phyloP scores from a whole-genome alignment of 2,329 filamentous ascomycete species.

The Neophaeococcomyces mojaviensis region DNA sequence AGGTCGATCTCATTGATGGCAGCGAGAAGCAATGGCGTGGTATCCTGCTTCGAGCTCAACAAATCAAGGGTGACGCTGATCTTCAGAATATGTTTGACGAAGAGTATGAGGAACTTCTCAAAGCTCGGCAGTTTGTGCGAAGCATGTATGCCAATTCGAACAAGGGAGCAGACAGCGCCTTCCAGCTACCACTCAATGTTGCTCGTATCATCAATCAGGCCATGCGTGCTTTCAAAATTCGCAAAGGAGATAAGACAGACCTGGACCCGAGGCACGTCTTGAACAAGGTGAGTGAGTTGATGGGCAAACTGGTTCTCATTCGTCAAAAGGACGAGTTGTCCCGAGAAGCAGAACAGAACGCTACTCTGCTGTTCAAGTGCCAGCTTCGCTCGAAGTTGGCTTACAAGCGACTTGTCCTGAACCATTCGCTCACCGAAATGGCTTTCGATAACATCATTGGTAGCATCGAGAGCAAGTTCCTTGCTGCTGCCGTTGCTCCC shows the following conservation, averaged over 20 bases:
- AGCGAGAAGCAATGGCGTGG: slow-evolving; percentile 57
- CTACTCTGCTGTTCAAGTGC: slow-evolving; percentile 87
- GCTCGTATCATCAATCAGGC: slow-evolving; percentile 84
- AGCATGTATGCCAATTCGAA: slow-evolving; percentile 43
- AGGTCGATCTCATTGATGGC: slow-evolving; percentile 75
- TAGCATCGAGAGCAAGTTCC: slow-evolving; percentile 82
- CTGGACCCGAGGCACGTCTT: slow-evolving; percentile 83
- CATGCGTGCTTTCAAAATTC: slow-evolving; percentile 83
- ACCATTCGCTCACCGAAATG: slow-evolving; percentile 79
- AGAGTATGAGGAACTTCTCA: slow-evolving; percentile 71
- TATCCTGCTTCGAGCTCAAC: slow-evolving; percentile 75
- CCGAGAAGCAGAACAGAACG: slow-evolving; percentile 74
- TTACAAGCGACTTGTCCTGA: slow-evolving; percentile 83
- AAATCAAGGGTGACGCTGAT: slow-evolving; percentile 78
- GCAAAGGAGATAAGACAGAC: slow-evolving; percentile 77
- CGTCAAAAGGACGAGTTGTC: slow-evolving; percentile 79
- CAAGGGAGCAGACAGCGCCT: slow-evolving; percentile 47
- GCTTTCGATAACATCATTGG: slow-evolving; percentile 90
- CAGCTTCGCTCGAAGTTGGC: slow-evolving; percentile 81
- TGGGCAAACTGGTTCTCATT: slow-evolving; percentile 75
- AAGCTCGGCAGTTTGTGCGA: slow-evolving; percentile 70
- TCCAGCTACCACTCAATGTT: slow-evolving; percentile 90
- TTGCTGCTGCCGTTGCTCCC: slow-evolving; percentile 74
- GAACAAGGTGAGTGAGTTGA: slow-evolving; percentile 64
- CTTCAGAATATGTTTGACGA: slow-evolving; percentile 80